Evolutionary conservation across 2,329 filamentous ascomycete species (phyloP).

Genomic region (Cryphonectria naterciae): DNA sequence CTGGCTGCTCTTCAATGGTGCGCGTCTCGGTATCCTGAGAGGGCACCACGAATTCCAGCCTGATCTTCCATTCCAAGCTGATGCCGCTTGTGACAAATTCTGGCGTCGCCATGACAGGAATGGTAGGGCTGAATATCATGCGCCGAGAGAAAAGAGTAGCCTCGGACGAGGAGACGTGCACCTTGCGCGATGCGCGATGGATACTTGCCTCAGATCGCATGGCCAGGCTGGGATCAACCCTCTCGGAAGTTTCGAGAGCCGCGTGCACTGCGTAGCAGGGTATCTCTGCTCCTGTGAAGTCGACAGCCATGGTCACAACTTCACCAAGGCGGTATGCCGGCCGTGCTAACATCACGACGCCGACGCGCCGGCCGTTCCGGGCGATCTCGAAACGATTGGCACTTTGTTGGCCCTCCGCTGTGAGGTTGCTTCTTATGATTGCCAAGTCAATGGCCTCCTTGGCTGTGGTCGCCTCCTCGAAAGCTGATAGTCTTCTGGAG

Average conservation of each 20-base stretch:
- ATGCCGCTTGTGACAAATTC: constrained; percentile 92
- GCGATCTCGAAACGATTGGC: constrained; percentile 96
- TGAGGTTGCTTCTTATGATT: constrained; percentile 80
- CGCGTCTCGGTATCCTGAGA: constrained; percentile 42
- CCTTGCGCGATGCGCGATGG: constrained; percentile 80
- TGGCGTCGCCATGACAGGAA: constrained; percentile 82
- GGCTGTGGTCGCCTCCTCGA: constrained; percentile 63
- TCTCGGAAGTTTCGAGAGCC: constrained; percentile 85
- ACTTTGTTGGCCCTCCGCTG: constrained; percentile 71
- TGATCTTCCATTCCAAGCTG: constrained; percentile 83
- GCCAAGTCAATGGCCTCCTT: constrained; percentile 91
- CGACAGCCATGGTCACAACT: constrained; percentile 79
- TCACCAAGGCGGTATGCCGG: constrained; percentile 91
- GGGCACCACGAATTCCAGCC: constrained; percentile 90
- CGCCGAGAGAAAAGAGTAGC: constrained; percentile 80
- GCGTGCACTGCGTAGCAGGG: constrained; percentile 85
- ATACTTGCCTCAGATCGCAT: constrained; percentile 85
- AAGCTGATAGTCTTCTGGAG: constrained; percentile 58
- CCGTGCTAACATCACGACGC: constrained; percentile 84
- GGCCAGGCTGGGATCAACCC: constrained; percentile 77
- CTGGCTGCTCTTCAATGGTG: constrained; percentile 32
- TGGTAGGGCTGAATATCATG: constrained; percentile 79
- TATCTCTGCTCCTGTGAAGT: constrained; percentile 77
- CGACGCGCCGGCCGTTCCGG: constrained; percentile 87
- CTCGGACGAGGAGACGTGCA: constrained; percentile 78